Base-by-base conservation (phyloP, 2,329 filamentous ascomycete species). In the Apiospora koreana region DNA sequence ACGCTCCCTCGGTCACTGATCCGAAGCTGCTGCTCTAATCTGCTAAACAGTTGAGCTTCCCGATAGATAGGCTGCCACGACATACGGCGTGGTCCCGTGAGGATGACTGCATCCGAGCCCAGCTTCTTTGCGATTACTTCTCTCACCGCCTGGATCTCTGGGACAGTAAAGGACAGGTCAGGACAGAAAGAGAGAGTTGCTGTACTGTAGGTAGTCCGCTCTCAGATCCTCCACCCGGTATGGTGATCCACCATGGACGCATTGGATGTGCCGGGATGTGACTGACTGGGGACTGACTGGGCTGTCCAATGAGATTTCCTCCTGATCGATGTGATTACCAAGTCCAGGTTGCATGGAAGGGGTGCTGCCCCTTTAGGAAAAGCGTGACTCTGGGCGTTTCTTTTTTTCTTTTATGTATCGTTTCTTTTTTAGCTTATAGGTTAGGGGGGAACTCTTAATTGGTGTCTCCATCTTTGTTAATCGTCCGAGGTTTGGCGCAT, bases 71-170 rank as follows among this genome's bases (percentile, higher is more conserved):
- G 65, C 65, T 67, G 65, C 65, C 65, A 67, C 65, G 65, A 67
- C 65, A 67, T 46, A 68, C 45, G 46, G 46, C 66, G 45, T 41
- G 66, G 66, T 68, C 66, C 45, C 66, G 66, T 68, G 66, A 68
- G 66, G 66, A 68, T 68, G 66, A 68, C 66, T 68, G 66, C 66
- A 68, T 68, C 31, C 64, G n/a, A 45, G 64, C 42, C 64, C 64
- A 66, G 64, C 64, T 31, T 31, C 23, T 5, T 10, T 43, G 23
- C 23, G 9, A 66, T 66, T n/a, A 45, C 23, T 43, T 66, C 64
- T 16, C 50, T 66, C 64, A 66, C 64, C 64, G 64, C 64, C 64
- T 66, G 64, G 64, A 66, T 25, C 10, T 25, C 64, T 28, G 38
- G 38, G 64, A 66, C 64, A 45, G 42, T 23, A 66, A 54, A 28